Evolutionary conservation across 2,329 filamentous ascomycete genomes (phyloP), one percentile per base, ranked within the genome.

Genomic region (Microcyclospora pomicola): DNA sequence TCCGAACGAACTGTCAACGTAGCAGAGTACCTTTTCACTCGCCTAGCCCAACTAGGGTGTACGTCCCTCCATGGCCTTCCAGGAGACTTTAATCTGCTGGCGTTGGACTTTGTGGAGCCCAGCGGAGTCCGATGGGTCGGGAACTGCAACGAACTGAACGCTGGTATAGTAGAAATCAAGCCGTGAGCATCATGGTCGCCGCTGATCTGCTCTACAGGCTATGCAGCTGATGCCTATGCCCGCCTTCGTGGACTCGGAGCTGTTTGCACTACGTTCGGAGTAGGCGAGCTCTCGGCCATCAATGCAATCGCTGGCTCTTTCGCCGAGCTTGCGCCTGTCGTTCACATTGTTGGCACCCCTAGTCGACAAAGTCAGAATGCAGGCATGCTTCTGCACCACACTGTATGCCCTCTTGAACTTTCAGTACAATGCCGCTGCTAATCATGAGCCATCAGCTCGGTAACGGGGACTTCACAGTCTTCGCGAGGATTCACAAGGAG

Each of bases 401-500:
- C 63, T 9, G 35, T 54, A 13, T 49, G 51, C 11, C 42, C 49
- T 5, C 19, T 7, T 24, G 7, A 4, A 7, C 4, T 24, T 24
- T 4, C 19, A 7, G 0, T 58, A 24, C 15, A 33, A 38, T 29
- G 12, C 15, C 15, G 12, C 16, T 11, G 27, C 11, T 41, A 24
- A 24, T 4, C 19, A 24, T 24, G 7, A 24, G 19, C 4, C 19
- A 24, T 24, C 19, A 24, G 37, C 43, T 50, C 15, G 64, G 64
- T 32, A 64, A 66, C 50, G 64, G 84, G 42, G 80, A 92, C 62
- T 92, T 82, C 61, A 77, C 81, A 43, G 82, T 85, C 38, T 93
- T 92, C 58, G 71, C 76, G 48, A 73, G 82, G 53, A 92, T 93
- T 80, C 82, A 70, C 56, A 66, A 71, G 34, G 61, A 75, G 36